Conservation (phyloP, 2,329 filamentous ascomycete genomes). For the Chrysosporium keratinophilum region DNA sequence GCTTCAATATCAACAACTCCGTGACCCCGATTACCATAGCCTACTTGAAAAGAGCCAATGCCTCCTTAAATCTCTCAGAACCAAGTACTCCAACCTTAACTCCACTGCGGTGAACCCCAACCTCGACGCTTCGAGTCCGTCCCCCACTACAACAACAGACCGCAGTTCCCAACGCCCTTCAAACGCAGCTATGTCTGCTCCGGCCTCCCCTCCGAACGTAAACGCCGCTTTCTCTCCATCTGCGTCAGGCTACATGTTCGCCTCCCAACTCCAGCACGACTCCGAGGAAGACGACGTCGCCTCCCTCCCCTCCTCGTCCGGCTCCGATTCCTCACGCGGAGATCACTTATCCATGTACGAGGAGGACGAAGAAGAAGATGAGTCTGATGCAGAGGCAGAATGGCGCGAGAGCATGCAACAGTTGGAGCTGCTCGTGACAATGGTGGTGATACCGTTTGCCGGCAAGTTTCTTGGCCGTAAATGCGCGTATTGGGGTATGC, state of each 20-base stretch:
- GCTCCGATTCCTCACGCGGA: constrained; percentile 40
- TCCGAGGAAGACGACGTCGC: constrained; percentile 34
- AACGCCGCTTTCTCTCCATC: constrained; percentile 25
- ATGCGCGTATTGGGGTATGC: constrained; percentile 87
- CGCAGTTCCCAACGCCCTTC: neutral
- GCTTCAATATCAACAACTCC: neutral
- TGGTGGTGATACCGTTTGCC: constrained; percentile 87
- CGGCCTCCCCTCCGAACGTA: constrained; percentile 22
- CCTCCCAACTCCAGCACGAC: constrained; percentile 23
- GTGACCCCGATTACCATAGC: neutral
- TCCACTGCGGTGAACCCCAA: neutral
- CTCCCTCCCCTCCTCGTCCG: constrained; percentile 33
- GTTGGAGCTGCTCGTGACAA: constrained; percentile 80
- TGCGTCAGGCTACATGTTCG: constrained; percentile 33
- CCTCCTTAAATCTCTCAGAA: neutral
- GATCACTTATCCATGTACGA: constrained; percentile 42
- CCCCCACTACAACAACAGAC: neutral
- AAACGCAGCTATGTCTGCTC: constrained; percentile 23
- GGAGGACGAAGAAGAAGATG: constrained; percentile 35
- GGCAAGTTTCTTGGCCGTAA: constrained; percentile 93
- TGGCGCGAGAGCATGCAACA: constrained; percentile 94
- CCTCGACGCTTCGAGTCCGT: neutral
- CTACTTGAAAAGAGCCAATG: neutral
- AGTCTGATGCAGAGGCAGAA: constrained; percentile 82
- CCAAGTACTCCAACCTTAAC: neutral